Conservation (phyloP, 371 early-diverging fungal genomes). For the Mucor indicus region DNA sequence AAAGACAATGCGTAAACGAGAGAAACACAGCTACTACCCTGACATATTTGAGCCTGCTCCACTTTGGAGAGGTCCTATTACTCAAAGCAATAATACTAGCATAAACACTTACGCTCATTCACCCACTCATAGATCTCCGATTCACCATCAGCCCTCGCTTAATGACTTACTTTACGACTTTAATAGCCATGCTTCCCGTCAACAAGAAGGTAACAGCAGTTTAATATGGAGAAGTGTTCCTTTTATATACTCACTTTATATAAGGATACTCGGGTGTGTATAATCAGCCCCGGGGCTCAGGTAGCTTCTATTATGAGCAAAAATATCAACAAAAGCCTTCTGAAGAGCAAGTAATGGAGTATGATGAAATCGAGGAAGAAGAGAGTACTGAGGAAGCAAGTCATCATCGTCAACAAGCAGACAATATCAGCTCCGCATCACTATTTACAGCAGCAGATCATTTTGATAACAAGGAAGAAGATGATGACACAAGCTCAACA, state of each 20-base stretch:
- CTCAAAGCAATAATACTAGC: no score
- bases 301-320: not conserved
- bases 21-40: no score
- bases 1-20: no score
- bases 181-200: not conserved
- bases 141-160: conserved; percentile 21
- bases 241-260: no score
- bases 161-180: conserved; percentile 18
- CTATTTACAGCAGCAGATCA: conserved; percentile 21
- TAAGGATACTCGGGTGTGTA: no score
- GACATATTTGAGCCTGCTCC: no score
- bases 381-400: conserved; percentile 1
- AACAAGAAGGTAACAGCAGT: conserved; percentile 1
- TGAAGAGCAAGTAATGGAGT: no score
- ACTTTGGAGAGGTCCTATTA: no score
- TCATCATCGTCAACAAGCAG: conserved; percentile 5
- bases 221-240: not conserved
- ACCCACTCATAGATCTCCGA: conserved; percentile 15
- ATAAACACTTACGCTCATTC: no score
- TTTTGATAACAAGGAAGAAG: conserved; percentile 5
- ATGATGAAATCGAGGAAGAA: conserved; percentile 8
- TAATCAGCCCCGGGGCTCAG: no score
- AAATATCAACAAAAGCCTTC: not conserved
- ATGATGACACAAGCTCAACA: conserved; percentile 5
- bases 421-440: conserved; percentile 11